phyloP scores from a whole-genome alignment of 2,329 filamentous ascomycete species.

The Colletotrichum orchidophilum region DNA sequence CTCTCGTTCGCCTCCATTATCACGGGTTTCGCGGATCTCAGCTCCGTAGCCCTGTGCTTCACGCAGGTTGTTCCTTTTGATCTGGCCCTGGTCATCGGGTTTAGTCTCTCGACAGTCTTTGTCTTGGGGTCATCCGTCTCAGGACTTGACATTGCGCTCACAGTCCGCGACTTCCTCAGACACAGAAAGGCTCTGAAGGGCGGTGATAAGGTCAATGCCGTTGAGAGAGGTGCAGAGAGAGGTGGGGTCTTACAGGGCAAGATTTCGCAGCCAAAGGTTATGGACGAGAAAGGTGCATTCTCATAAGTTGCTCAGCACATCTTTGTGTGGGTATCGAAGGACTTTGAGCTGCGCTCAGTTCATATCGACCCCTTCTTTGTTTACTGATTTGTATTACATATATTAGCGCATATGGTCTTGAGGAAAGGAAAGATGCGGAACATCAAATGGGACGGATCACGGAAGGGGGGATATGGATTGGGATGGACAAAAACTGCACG shows the following conservation, averaged over 20 bases:
- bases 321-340: not conserved
- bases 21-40: conserved; percentile 43
- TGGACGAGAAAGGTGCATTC: conserved; percentile 6
- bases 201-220: not conserved
- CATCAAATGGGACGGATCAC: not conserved
- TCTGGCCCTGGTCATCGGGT: conserved; percentile 38
- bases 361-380: too few species aligned
- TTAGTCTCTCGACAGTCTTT: conserved; percentile 38
- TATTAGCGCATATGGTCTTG: not conserved
- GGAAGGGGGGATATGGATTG: not conserved
- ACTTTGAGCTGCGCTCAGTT: conserved; percentile 20
- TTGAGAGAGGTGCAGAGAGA: not conserved
- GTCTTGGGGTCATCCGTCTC: conserved; percentile 37
- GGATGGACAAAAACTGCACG: not conserved
- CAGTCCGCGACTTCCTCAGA: conserved; percentile 5
- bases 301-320: not conserved
- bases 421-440: not conserved
- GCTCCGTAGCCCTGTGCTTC: conserved; percentile 40
- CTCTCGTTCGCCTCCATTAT: conserved; percentile 37
- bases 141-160: conserved; percentile 35
- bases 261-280: not conserved
- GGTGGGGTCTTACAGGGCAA: conserved; percentile 2
- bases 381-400: not conserved
- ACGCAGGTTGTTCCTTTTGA: conserved; percentile 42
- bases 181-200: conserved; percentile 21